Evolutionary conservation across 495 filamentous ascomycete species (phyloP).

Genomic region (Aspergillus ellipticus): DNA sequence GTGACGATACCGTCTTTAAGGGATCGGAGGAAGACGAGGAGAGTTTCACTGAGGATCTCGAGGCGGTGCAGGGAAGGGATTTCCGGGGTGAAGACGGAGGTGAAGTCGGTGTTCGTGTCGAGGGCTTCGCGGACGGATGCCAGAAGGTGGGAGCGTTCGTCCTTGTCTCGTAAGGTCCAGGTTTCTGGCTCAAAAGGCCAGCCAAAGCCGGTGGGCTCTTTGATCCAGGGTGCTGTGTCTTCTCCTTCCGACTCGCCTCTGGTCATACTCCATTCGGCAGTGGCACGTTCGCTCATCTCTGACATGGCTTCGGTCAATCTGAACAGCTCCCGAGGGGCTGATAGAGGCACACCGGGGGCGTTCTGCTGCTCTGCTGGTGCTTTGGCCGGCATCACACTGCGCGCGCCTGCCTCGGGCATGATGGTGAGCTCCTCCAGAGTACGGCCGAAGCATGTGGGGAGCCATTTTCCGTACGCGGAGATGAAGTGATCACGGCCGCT

Average conservation of each 20-base stretch:
- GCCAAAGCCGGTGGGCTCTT: slow-evolving; percentile 51
- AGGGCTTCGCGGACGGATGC: slow-evolving; percentile 60
- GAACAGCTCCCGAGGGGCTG: slow-evolving; percentile 81
- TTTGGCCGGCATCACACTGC: slow-evolving; percentile 40
- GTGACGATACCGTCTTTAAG: slow-evolving; percentile 75
- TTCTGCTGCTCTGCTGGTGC: slow-evolving; percentile 24
- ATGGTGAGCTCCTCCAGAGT: slow-evolving; percentile 78
- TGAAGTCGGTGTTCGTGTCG: slow-evolving; percentile 60
- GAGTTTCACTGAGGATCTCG: slow-evolving; percentile 63
- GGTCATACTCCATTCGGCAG: slow-evolving; percentile 83
- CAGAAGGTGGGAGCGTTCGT: slow-evolving; percentile 30
- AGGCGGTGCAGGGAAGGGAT: slow-evolving; percentile 58
- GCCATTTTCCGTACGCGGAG: slow-evolving; percentile 71
- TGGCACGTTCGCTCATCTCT: slow-evolving; percentile 62
- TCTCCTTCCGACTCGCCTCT: slow-evolving; percentile 41
- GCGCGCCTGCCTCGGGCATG: slow-evolving; percentile 72
- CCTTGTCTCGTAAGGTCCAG: slow-evolving; percentile 43
- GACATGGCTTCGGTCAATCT: slow-evolving; percentile 82
- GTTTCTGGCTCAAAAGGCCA: slow-evolving; percentile 71
- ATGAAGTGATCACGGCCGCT: slow-evolving; percentile 91
- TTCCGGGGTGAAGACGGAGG: slow-evolving; percentile 55
- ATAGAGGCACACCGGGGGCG: slow-evolving; percentile 55
- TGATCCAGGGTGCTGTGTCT: slow-evolving; percentile 50
- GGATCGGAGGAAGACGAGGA: slow-evolving; percentile 66
- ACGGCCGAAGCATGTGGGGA: slow-evolving; percentile 76